phyloP scores from a whole-genome alignment of 768 basidiomycete genomes.

The Naganishia friedmannii region DNA sequence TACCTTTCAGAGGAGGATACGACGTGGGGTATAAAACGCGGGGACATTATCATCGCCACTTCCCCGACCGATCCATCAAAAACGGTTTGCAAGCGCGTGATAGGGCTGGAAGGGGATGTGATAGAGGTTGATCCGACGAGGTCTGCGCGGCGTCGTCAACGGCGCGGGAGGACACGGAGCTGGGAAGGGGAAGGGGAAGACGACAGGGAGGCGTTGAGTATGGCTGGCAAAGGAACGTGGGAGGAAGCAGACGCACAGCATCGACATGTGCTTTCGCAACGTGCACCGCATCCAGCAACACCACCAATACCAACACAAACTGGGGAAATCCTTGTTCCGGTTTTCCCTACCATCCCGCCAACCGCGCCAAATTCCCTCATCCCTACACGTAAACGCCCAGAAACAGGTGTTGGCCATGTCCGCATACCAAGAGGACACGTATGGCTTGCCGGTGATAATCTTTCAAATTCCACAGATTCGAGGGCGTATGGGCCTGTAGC shows the following conservation, averaged over 20 bases:
- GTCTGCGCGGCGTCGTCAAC: background rate
- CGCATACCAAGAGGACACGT: slow-evolving; percentile 78
- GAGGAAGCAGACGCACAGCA: slow-evolving; percentile 34
- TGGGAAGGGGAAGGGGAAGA: slow-evolving; percentile 34
- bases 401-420: slow-evolving; percentile 58
- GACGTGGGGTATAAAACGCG: slow-evolving; percentile 58
- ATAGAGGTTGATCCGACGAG: slow-evolving; percentile 74
- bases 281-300: background rate
- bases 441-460: slow-evolving; percentile 90
- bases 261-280: slow-evolving; percentile 12
- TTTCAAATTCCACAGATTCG: slow-evolving; percentile 77
- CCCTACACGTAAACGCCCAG: background rate
- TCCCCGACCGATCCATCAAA: slow-evolving; percentile 68
- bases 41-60: slow-evolving; percentile 70
- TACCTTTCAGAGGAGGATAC: background rate
- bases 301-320: background rate
- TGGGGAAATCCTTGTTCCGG: slow-evolving; percentile 12
- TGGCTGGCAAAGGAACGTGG: slow-evolving; percentile 28
- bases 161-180: background rate
- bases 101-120: slow-evolving; percentile 84
- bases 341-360: slow-evolving; percentile 13
- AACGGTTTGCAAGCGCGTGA: slow-evolving; percentile 79
- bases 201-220: background rate
- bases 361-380: background rate
- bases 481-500: slow-evolving; percentile 90